Conservation (phyloP, 805 yeast species). For the Saccharomyces paradoxus region DNA sequence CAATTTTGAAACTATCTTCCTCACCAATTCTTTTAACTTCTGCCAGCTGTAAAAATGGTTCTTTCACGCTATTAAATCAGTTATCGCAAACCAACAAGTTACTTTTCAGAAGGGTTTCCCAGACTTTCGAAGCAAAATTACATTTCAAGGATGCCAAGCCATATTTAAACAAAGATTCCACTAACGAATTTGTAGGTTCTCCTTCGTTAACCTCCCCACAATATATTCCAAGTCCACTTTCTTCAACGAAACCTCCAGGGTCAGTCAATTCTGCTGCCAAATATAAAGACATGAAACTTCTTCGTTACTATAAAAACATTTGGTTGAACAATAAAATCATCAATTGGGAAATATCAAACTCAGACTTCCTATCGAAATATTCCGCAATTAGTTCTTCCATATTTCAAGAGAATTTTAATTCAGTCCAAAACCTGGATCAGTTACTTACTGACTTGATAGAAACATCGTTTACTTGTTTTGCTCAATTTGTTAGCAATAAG, state of each 20-base stretch:
- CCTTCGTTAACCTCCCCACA: conserved; percentile 29
- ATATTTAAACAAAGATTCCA: conserved; percentile 4
- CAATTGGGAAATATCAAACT: conserved; percentile 29
- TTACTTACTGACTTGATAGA: conserved; percentile 26
- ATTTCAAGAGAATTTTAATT: conserved; percentile 21
- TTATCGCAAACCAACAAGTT: conserved; percentile 21
- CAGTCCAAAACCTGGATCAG: conserved; percentile 16
- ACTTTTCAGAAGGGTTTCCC: conserved; percentile 16
- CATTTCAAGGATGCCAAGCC: conserved; percentile 13
- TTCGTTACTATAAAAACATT: conserved; percentile 29
- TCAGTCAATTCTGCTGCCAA: conserved; percentile 8
- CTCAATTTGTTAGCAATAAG: conserved; percentile 38
- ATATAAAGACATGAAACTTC: conserved; percentile 24
- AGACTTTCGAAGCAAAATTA: conserved; percentile 17
- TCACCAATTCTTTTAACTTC: conserved; percentile 13
- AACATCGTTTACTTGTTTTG: conserved; percentile 36
- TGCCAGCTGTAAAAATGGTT: conserved; percentile 9
- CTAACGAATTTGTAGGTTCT: conserved; percentile 15
- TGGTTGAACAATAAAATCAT: conserved; percentile 34
- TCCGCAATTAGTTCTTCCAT: conserved; percentile 29
- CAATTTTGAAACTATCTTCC: conserved; percentile 11
- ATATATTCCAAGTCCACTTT: conserved; percentile 21
- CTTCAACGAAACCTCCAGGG: conserved; percentile 11
- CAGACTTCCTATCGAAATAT: conserved; percentile 27
- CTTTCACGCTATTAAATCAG: conserved; percentile 11